Percentiles rank a stretch among this genome's conserved stretches.
Conservation (phyloP, 495 filamentous ascomycete species). For the Aspergillus incahuasiensis region DNA sequence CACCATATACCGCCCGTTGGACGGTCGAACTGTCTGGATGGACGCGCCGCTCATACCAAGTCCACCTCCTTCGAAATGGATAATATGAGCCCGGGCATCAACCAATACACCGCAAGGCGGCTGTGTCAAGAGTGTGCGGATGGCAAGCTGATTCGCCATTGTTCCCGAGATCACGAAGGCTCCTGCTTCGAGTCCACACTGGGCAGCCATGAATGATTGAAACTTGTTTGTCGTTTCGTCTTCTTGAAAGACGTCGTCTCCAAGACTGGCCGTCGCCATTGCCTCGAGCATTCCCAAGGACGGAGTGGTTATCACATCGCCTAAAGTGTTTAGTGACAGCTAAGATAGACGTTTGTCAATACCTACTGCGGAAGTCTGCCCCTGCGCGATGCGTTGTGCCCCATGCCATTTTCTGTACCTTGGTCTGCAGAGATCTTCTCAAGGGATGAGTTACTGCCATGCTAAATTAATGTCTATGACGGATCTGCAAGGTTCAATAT, state of each 20-base stretch:
- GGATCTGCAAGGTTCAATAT: too few species aligned
- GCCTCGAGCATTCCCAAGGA: background rate
- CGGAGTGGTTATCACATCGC: background rate
- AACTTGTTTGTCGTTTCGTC: background rate
- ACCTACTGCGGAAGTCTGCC: too few species aligned
- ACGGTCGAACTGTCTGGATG: background rate
- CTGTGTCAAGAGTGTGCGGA: background rate
- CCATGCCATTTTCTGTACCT: background rate
- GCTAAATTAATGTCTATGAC: background rate
- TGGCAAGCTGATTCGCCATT: background rate
- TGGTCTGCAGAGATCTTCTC: background rate
- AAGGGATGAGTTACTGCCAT: background rate
- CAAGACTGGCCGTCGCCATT: background rate
- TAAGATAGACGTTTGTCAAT: too few species aligned
- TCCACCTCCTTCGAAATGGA: background rate
- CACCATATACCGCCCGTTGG: background rate
- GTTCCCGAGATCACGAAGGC: background rate
- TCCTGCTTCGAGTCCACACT: background rate
- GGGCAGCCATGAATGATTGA: background rate
- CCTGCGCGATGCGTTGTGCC: background rate
- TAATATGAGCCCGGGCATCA: background rate
- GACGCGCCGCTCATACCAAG: conserved; percentile 1
- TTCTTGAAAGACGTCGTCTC: conserved; percentile 3
- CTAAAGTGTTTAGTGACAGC: background rate
- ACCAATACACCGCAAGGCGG: background rate